Percentiles rank a stretch among this genome's conserved stretches.
These are phyloP conservation scores for Phytophthora pinifolia DNA, from an alignment of 352 stramenopile genomes.

Conservation along the genomic window DNA sequence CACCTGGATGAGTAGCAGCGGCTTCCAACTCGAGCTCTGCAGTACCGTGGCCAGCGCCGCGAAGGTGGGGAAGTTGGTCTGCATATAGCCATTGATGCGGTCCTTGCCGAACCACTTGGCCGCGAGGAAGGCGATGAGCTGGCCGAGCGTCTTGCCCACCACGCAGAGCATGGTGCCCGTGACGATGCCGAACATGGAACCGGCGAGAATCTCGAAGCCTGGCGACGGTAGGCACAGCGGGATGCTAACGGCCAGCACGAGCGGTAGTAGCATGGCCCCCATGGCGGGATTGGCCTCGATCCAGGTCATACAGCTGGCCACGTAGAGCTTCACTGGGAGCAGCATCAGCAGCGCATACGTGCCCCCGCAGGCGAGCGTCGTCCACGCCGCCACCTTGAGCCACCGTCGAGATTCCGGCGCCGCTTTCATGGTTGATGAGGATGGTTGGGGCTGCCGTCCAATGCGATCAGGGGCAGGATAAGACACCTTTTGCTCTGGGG, in stretches of 20 bases:
- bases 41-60: conserved; percentile 48
- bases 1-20: conserved; percentile 68
- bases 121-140: conserved; percentile 61
- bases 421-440: conserved; percentile 8
- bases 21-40: conserved; percentile 69
- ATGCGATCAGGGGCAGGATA: conserved; percentile 11
- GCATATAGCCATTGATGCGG: conserved; percentile 48
- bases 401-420: conserved; percentile 21
- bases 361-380: conserved; percentile 8
- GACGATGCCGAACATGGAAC: conserved; percentile 63
- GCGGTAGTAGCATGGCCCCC: conserved; percentile 51
- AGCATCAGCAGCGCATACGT: conserved; percentile 27
- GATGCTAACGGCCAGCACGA: conserved; percentile 57
- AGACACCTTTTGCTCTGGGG: conserved; percentile 5
- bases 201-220: conserved; percentile 62
- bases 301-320: conserved; percentile 36
- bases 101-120: conserved; percentile 62
- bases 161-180: conserved; percentile 53
- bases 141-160: conserved; percentile 59
- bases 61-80: conserved; percentile 60
- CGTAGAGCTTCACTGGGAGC: conserved; percentile 49
- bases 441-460: conserved; percentile 1
- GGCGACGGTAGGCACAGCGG: conserved; percentile 67
- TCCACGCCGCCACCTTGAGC: conserved; percentile 25
- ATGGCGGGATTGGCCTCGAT: conserved; percentile 47